Evolutionary conservation across 2,329 filamentous ascomycete genomes (phyloP).

Genomic region (Fusarium cicatricum): DNA sequence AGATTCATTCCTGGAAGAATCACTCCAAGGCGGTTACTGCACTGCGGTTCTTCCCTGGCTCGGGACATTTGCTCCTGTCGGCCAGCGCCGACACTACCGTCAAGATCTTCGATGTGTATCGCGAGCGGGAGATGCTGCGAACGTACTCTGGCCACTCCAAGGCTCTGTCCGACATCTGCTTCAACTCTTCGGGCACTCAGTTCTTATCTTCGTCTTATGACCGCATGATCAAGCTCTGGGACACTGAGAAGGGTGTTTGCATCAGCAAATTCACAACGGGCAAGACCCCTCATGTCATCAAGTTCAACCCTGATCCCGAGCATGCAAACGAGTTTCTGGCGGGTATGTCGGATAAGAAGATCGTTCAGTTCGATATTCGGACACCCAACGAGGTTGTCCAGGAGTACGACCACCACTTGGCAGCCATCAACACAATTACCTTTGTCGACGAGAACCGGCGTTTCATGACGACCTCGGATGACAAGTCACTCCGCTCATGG

Average conservation of each 20-base stretch:
- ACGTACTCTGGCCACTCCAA: constrained; percentile 94
- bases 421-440: constrained; percentile 96
- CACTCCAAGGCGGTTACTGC: constrained; percentile 87
- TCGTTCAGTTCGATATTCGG: constrained; percentile 93
- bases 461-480: constrained; percentile 98
- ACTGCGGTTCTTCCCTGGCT: constrained; percentile 86
- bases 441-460: constrained; percentile 94
- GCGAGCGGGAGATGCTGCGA: constrained; percentile 85
- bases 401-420: constrained; percentile 97
- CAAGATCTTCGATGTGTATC: constrained; percentile 95
- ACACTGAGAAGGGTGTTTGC: constrained; percentile 93
- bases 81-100: constrained; percentile 90
- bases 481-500: constrained; percentile 96
- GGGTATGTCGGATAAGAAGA: constrained; percentile 99
- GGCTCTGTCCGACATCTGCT: constrained; percentile 87
- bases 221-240: constrained; percentile 97
- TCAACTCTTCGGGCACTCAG: constrained; percentile 81
- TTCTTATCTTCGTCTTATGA: constrained; percentile 95
- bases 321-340: constrained; percentile 90
- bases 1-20: constrained; percentile 87
- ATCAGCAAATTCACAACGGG: constrained; percentile 89
- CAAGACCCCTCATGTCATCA: constrained; percentile 93
- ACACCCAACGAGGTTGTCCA: constrained; percentile 82
- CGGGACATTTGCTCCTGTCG: constrained; percentile 88
- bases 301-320: constrained; percentile 85